These are phyloP conservation scores for Actinomortierella wolfii DNA, from an alignment of 371 early-diverging fungal species.

Conservation along the genomic window DNA sequence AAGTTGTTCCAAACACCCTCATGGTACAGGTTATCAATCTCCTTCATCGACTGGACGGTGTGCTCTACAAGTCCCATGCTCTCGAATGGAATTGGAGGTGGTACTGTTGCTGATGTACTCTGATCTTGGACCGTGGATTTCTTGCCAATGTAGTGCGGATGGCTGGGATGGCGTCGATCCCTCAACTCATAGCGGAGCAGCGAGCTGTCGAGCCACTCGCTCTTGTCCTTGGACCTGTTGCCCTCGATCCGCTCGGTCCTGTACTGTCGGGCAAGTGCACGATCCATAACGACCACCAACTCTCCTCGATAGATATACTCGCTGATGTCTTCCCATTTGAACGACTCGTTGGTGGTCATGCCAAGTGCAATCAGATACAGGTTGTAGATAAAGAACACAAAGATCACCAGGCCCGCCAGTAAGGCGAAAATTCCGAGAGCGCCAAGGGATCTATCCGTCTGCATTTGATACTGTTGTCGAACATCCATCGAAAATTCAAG, in stretches of 20 bases:
- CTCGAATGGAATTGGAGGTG: neutral
- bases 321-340: constrained; percentile 77
- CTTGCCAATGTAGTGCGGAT: constrained; percentile 16
- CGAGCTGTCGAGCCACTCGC: neutral
- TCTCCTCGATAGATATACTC: constrained; percentile 69
- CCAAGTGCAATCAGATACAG: constrained; percentile 66
- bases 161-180: constrained; percentile 33
- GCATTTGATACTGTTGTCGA: constrained; percentile 61
- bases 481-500: no score
- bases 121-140: neutral
- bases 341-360: constrained; percentile 76
- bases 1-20: constrained; percentile 61
- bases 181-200: constrained; percentile 19
- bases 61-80: constrained; percentile 19
- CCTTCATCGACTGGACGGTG: constrained; percentile 53
- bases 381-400: constrained; percentile 67
- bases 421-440: constrained; percentile 65
- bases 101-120: neutral
- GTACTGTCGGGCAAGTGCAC: constrained; percentile 6
- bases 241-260: constrained; percentile 15
- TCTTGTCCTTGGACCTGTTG: neutral
- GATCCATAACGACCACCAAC: constrained; percentile 47
- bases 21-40: constrained; percentile 72
- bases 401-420: constrained; percentile 63
- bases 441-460: constrained; percentile 61